Evolutionary conservation across 2,329 filamentous ascomycete species (phyloP).

Genomic region (Ophiostoma sp.): DNA sequence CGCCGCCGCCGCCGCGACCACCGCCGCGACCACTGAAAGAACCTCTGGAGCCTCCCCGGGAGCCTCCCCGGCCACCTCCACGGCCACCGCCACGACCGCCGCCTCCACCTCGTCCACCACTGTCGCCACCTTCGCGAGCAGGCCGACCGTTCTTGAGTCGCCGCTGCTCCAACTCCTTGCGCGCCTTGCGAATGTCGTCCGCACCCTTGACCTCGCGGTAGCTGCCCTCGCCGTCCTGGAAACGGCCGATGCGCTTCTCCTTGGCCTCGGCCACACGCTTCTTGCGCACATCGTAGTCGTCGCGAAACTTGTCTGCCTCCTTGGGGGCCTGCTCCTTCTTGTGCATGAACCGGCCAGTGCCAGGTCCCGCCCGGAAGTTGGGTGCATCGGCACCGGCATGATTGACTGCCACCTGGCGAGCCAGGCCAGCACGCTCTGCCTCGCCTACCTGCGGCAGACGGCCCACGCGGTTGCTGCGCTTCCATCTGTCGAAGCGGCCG

Average conservation of each 20-base stretch:
- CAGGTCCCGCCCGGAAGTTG: slow-evolving; percentile 24
- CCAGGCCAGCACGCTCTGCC: slow-evolving; percentile 52
- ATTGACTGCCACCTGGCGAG: slow-evolving; percentile 30
- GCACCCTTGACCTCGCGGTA: slow-evolving; percentile 72
- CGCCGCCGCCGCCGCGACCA: slow-evolving; percentile 14
- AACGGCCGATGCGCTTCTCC: slow-evolving; percentile 73
- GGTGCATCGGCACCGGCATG: slow-evolving; percentile 32
- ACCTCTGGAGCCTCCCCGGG: slow-evolving; percentile 13
- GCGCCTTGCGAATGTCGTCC: slow-evolving; percentile 78
- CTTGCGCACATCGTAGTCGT: slow-evolving; percentile 86
- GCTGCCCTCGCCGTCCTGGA: slow-evolving; percentile 67
- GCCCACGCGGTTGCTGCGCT: slow-evolving; percentile 74
- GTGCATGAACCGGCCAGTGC: slow-evolving; percentile 67
- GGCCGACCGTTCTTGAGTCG: slow-evolving; percentile 87
- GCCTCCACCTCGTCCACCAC: slow-evolving; percentile 18
- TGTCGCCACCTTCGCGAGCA: slow-evolving; percentile 10
- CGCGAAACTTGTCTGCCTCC: slow-evolving; percentile 83
- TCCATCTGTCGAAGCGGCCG: slow-evolving; percentile 91
- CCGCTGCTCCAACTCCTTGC: slow-evolving; percentile 69
- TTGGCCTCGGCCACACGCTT: slow-evolving; percentile 82
- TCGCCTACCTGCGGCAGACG: slow-evolving; percentile 79
- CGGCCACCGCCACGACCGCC: slow-evolving; percentile 13
- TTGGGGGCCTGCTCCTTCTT: slow-evolving; percentile 85
- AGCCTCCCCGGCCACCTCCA: slow-evolving; percentile 15
- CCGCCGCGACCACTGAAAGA: slow-evolving; percentile 12